Evolutionary conservation across 257 asterid genomes (phyloP).

Genomic region (Agastache rugosa): DNA sequence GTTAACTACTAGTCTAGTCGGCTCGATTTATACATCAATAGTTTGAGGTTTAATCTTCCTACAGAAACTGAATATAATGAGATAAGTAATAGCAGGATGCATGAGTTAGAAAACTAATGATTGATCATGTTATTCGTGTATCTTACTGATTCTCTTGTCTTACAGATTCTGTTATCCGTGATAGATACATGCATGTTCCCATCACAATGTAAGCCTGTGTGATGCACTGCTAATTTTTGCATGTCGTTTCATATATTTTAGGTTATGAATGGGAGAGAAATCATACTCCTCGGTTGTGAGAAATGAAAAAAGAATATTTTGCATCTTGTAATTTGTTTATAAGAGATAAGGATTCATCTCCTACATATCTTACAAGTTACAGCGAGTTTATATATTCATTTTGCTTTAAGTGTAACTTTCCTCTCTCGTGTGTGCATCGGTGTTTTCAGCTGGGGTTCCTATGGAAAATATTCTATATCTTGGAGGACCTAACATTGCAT

Average conservation of each 20-base stretch:
- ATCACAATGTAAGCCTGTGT: background rate
- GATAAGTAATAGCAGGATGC: background rate
- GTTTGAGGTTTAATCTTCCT: background rate
- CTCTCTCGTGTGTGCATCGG: conserved; percentile 32
- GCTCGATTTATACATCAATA: background rate
- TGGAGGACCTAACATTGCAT: conserved; percentile 95
- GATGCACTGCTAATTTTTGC: background rate
- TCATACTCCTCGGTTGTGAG: background rate
- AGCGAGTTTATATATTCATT: background rate
- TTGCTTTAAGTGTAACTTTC: conserved; percentile 25
- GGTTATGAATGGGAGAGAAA: background rate
- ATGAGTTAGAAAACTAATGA: background rate
- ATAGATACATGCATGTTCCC: background rate
- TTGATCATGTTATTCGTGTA: background rate
- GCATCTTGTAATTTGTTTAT: conserved; percentile 4
- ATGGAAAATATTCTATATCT: conserved; percentile 86
- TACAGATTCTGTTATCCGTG: background rate
- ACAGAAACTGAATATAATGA: background rate
- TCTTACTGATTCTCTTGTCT: background rate
- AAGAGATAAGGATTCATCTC: conserved; percentile 2
- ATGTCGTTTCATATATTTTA: background rate
- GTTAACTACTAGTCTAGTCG: background rate
- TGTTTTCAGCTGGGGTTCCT: conserved; percentile 70
- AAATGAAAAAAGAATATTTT: background rate
- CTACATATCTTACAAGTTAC: background rate